phyloP scores from a whole-genome alignment of 805 yeast species.

The Pichia nakasei region DNA sequence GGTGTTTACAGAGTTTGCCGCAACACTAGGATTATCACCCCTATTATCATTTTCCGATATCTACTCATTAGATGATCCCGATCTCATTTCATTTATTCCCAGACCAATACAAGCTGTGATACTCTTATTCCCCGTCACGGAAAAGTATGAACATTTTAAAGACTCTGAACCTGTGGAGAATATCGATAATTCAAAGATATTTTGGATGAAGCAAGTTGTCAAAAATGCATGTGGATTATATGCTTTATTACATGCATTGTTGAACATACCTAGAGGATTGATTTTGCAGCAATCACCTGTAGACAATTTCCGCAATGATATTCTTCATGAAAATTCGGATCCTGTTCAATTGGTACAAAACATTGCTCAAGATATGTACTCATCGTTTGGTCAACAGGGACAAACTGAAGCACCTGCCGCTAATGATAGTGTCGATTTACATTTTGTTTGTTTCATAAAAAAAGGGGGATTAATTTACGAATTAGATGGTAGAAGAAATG shows the following conservation, averaged over 20 bases:
- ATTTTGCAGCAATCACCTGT: conserved; percentile 30
- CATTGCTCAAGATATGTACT: conserved; percentile 27
- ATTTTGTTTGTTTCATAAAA: conserved; percentile 68
- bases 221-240: conserved; percentile 89
- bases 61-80: conserved; percentile 76
- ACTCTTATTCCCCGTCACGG: conserved; percentile 75
- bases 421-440: conserved; percentile 49
- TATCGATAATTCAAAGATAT: conserved; percentile 17
- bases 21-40: conserved; percentile 56
- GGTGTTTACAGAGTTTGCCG: conserved; percentile 64
- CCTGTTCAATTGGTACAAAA: conserved; percentile 16
- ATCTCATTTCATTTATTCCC: conserved; percentile 71
- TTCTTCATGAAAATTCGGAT: conserved; percentile 16
- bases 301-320: conserved; percentile 17
- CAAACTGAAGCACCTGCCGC: conserved; percentile 62
- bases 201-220: conserved; percentile 84
- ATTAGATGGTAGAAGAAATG: conserved; percentile 79
- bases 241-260: conserved; percentile 62
- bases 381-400: conserved; percentile 42
- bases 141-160: conserved; percentile 46
- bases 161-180: neutral
- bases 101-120: conserved; percentile 70
- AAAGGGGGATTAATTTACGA: conserved; percentile 56
- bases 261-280: conserved; percentile 39
- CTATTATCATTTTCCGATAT: conserved; percentile 66